Conservation (phyloP, 2,329 filamentous ascomycete genomes). For the Bipolaris cookei region DNA sequence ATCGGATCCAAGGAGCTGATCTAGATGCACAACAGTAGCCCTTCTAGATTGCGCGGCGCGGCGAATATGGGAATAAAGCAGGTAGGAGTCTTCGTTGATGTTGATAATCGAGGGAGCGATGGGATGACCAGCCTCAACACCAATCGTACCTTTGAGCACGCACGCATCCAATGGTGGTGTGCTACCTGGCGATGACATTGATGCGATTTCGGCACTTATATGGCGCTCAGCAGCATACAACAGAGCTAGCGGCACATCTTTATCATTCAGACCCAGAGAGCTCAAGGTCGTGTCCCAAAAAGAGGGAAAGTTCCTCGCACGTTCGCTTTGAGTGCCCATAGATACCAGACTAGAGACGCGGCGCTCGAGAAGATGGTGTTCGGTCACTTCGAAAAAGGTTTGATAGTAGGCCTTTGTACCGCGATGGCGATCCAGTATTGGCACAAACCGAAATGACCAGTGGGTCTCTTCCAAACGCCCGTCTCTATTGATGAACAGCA, state of each 20-base stretch:
- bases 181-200: conserved; percentile 27
- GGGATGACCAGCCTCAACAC: conserved; percentile 29
- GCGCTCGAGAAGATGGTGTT: conserved; percentile 46
- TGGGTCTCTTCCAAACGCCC: conserved; percentile 77
- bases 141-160: conserved; percentile 36
- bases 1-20: conserved; percentile 37
- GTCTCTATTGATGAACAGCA: conserved; percentile 71
- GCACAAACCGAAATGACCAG: conserved; percentile 79
- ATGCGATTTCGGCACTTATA: conserved; percentile 19
- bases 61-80: conserved; percentile 36
- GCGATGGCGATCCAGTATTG: conserved; percentile 72
- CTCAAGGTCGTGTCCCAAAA: conserved; percentile 74
- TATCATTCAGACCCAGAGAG: conserved; percentile 72
- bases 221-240: conserved; percentile 31
- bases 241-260: conserved; percentile 44
- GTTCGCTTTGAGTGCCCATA: conserved; percentile 72
- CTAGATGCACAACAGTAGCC: conserved; percentile 37
- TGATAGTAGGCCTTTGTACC: conserved; percentile 76
- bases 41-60: conserved; percentile 36
- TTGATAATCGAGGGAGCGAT: conserved; percentile 38
- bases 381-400: conserved; percentile 77
- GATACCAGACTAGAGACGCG: conserved; percentile 60
- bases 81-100: conserved; percentile 25
- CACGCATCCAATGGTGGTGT: conserved; percentile 20
- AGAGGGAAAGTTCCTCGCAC: conserved; percentile 69